These are phyloP conservation scores for Hyaloscypha bicolor DNA, from an alignment of 495 filamentous ascomycete genomes.

Conservation along the genomic window DNA sequence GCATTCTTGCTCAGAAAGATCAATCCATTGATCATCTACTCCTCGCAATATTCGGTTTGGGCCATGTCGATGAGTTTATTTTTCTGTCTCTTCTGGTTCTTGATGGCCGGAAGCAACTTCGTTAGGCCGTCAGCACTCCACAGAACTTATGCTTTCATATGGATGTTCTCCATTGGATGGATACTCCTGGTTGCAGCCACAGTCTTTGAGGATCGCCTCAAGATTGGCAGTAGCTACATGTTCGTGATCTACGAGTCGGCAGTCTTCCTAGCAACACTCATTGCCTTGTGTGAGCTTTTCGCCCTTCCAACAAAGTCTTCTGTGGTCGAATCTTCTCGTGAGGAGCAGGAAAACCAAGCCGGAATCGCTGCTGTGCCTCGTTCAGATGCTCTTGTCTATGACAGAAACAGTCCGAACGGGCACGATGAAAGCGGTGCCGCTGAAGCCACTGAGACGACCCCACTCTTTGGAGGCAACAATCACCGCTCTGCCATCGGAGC, in stretches of 20 bases:
- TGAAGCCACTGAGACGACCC: slow-evolving; percentile 75
- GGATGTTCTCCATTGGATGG: slow-evolving; percentile 80
- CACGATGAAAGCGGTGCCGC: slow-evolving; percentile 44
- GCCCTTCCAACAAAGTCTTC: slow-evolving; percentile 69
- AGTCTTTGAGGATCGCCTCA: slow-evolving; percentile 68
- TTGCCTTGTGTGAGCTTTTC: slow-evolving; percentile 78
- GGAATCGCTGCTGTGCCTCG: slow-evolving; percentile 36
- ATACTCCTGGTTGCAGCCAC: slow-evolving; percentile 71
- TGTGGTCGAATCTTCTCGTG: slow-evolving; percentile 56
- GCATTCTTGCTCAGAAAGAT: slow-evolving; percentile 77
- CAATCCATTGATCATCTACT: slow-evolving; percentile 87
- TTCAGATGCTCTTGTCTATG: slow-evolving; percentile 34
- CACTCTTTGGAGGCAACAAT: slow-evolving; percentile 60
- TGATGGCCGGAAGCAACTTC: slow-evolving; percentile 79
- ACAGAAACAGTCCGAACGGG: slow-evolving; percentile 21
- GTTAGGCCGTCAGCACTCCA: slow-evolving; percentile 86
- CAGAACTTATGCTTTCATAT: slow-evolving; percentile 76
- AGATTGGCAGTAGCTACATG: slow-evolving; percentile 78
- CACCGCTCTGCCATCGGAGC: slow-evolving; percentile 33
- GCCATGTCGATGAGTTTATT: slow-evolving; percentile 84
- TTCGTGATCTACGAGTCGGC: slow-evolving; percentile 79
- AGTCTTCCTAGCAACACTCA: slow-evolving; percentile 71
- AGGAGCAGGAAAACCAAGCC: slow-evolving; percentile 48
- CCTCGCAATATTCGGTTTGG: slow-evolving; percentile 78
- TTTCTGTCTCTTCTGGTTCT: slow-evolving; percentile 79